A percentile compares a stretch with the other conserved stretches of the same genome.
Evolutionary conservation across 371 early-diverging fungal genomes (phyloP).

Genomic region (Gilbertella persicaria): DNA sequence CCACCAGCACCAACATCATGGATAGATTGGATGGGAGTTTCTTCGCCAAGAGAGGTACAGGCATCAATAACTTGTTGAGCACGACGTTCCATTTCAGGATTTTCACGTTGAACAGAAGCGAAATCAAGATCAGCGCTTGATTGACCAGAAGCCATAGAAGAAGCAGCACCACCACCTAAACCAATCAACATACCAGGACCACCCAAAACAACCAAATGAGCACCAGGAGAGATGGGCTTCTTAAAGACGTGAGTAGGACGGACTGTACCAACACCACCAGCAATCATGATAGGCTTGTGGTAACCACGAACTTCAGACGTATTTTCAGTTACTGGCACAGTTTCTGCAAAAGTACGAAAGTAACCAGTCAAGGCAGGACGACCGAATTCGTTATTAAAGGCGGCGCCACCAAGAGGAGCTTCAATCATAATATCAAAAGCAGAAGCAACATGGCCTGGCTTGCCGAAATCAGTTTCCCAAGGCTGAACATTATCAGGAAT

Average conservation of each 20-base stretch:
- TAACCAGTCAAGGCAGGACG: conserved; percentile 94
- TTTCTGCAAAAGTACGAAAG: conserved; percentile 92
- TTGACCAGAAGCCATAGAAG: conserved; percentile 90
- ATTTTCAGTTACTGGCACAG: conserved; percentile 56
- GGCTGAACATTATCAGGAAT: conserved; percentile 90
- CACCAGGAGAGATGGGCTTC: conserved; percentile 78
- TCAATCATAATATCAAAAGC: conserved; percentile 95
- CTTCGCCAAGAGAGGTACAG: conserved; percentile 80
- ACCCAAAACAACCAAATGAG: conserved; percentile 88
- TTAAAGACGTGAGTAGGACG: conserved; percentile 87
- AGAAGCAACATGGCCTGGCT: conserved; percentile 88
- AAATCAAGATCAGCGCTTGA: conserved; percentile 91
- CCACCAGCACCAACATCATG: conserved; percentile 99
- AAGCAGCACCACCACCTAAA: conserved; percentile 97
- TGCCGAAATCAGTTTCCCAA: conserved; percentile 90
- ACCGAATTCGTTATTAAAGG: conserved; percentile 98
- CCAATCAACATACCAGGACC: conserved; percentile 98
- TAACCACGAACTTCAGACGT: conserved; percentile 82
- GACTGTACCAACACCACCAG: conserved; percentile 94
- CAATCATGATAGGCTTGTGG: conserved; percentile 99
- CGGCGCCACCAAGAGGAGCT: conserved; percentile 95
- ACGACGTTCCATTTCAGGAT: conserved; percentile 97
- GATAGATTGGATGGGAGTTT: conserved; percentile 87
- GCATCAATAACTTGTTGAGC: conserved; percentile 95
- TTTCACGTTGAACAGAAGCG: conserved; percentile 97